Evolutionary conservation across 768 basidiomycete species (phyloP).

Genomic region (Amylocystis lapponica): DNA sequence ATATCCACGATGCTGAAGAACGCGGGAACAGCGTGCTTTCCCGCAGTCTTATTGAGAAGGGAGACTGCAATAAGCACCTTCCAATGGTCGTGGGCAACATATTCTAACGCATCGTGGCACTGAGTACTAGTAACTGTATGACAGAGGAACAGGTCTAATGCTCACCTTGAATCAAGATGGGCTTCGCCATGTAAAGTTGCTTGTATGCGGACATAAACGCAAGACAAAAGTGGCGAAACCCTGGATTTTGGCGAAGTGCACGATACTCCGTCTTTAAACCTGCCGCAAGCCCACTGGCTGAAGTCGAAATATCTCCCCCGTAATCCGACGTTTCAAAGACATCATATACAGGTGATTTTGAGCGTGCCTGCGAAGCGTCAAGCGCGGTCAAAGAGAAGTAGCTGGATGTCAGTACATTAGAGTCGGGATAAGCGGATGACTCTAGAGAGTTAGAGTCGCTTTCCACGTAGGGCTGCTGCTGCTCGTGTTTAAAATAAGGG

Average conservation of each 20-base stretch:
- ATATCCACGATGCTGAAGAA: slow-evolving; percentile 50
- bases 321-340: too few relatives aligned
- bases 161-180: slow-evolving; percentile 25
- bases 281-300: too few relatives aligned
- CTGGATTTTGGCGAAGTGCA: background rate
- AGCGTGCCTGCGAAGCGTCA: too few relatives aligned
- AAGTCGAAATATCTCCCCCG: too few relatives aligned
- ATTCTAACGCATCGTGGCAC: slow-evolving; percentile 30
- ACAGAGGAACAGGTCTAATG: background rate
- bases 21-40: slow-evolving; percentile 56
- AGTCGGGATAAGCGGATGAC: too few relatives aligned
- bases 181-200: slow-evolving; percentile 16
- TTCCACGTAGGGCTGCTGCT: too few relatives aligned
- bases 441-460: too few relatives aligned
- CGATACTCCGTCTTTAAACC: background rate
- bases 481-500: too few relatives aligned
- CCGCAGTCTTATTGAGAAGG: slow-evolving; percentile 66
- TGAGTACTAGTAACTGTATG: background rate
- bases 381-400: too few relatives aligned
- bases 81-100: slow-evolving; percentile 55
- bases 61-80: slow-evolving; percentile 62
- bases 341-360: too few relatives aligned
- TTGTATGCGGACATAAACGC: background rate
- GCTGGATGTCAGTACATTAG: too few relatives aligned
- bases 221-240: background rate